Conservation (phyloP, 2,329 filamentous ascomycete genomes). For the Didymella exigua region DNA sequence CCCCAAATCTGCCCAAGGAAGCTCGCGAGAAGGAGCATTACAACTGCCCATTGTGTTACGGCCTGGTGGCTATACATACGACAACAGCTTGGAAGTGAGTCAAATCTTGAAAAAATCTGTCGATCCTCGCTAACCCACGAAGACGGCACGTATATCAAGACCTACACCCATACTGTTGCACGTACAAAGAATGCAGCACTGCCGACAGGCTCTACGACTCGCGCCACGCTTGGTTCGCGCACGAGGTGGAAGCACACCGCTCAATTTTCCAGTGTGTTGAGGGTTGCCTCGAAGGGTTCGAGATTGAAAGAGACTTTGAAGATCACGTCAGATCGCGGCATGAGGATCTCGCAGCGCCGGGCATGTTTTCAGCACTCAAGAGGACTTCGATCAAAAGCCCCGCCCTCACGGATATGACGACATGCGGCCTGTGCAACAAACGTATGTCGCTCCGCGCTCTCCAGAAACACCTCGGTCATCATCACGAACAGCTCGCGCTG, state of each 20-base stretch:
- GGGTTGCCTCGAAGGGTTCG: neutral
- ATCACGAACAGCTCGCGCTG: slow-evolving; percentile 33
- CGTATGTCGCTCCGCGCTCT: slow-evolving; percentile 16
- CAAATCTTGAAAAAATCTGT: neutral
- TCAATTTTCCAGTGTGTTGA: slow-evolving; percentile 27
- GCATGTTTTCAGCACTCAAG: neutral
- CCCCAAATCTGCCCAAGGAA: slow-evolving; percentile 32
- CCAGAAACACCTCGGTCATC: slow-evolving; percentile 28
- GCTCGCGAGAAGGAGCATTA: slow-evolving; percentile 31
- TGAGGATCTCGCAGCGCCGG: neutral
- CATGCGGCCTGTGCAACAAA: slow-evolving; percentile 19
- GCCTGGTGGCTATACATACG: slow-evolving; percentile 27
- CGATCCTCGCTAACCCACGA: neutral
- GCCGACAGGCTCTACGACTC: slow-evolving; percentile 32
- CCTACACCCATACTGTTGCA: slow-evolving; percentile 34
- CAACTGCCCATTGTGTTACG: slow-evolving; percentile 42
- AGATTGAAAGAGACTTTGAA: neutral
- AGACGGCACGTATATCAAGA: slow-evolving; percentile 34
- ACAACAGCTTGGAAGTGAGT: slow-evolving; percentile 30
- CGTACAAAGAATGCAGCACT: slow-evolving; percentile 26
- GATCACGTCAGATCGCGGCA: neutral
- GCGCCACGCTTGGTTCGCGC: slow-evolving; percentile 28
- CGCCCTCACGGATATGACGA: neutral
- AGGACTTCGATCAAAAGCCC: neutral
- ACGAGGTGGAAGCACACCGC: slow-evolving; percentile 30